Conservation (phyloP, 192 early-diverging fungal species). For the Phycomyces blakesleeanus region DNA sequence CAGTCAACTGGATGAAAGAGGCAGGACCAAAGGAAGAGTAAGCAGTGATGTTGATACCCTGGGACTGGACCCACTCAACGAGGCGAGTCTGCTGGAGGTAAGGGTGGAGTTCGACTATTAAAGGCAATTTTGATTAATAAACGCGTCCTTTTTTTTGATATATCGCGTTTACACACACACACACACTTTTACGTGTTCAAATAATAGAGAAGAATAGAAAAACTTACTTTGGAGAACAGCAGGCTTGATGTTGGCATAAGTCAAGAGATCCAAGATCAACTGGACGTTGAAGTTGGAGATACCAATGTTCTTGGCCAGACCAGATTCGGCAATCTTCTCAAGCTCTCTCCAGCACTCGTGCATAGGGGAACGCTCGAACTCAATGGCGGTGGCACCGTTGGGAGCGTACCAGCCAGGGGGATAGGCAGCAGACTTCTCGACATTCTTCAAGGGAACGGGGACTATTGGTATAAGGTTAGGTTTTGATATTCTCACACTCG, state of each 20-base stretch:
- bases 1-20: conserved; percentile 25
- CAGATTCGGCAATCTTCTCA: conserved; percentile 61
- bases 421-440: conserved; percentile 37
- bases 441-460: conserved; percentile 47
- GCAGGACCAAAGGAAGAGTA: conserved; percentile 68
- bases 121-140: not conserved
- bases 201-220: too few relatives aligned
- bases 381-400: conserved; percentile 17
- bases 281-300: conserved; percentile 65
- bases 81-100: conserved; percentile 65
- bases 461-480: not conserved
- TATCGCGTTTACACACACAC: too few relatives aligned
- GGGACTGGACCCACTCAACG: conserved; percentile 49
- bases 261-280: conserved; percentile 51
- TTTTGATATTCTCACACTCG: not conserved
- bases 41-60: conserved; percentile 64
- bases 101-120: conserved; percentile 61
- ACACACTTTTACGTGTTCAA: too few relatives aligned
- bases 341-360: conserved; percentile 65
- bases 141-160: not conserved
- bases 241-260: conserved; percentile 58
- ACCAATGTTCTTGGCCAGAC: conserved; percentile 58
- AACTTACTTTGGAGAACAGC: conserved; percentile 54
- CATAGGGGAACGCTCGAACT: conserved; percentile 43
- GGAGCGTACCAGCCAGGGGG: conserved; percentile 44